Evolutionary conservation across 1,139 yeast genomes (phyloP), one percentile per base, ranked within the genome.

Genomic region (Candida glucosophila): DNA sequence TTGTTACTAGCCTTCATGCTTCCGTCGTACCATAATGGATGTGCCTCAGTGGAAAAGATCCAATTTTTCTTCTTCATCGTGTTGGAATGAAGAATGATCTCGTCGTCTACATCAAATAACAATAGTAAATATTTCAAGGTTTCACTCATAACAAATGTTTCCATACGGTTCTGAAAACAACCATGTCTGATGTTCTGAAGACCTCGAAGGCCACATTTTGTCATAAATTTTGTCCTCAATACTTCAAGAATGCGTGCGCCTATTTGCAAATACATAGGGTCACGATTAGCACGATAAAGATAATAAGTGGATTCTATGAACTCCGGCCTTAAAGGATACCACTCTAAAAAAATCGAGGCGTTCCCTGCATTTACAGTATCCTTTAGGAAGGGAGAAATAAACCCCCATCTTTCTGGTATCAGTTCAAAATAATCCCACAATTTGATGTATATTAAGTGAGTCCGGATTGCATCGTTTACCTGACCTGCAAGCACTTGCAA

Each of bases 251-350:
- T 58, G 14, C 73, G 58, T 29, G 70, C 71, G 1, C 95, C 97
- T 15, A 85, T 70, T 30, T 78, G 74, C 14, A 86, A 52, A 46
- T 77, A 86, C 49, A 85, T 65, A 2, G 95, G 95, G 45, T 88
- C 97, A 33, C 61, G 67, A 0, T 96, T 88, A 2, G 95, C 95
- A 25, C 81, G 60, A 43, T 80, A 86, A 12, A 88, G 55, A 43
- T 78, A 78, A 49, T 85, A 88, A 0, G 93, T 83, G 0, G 94
- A 80, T 46, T 88, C 97, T 20, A 83, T 66, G 40, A 86, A 83
- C 43, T 88, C 97, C 0, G 97, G 97, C 29, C 97, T 55, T 27
- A 88, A 58, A 1, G 95, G 95, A 43, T 85, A 88, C 95, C 95
- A 86, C 45, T 82, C 95, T 22, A 88, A 55, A 0, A 69, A 60